A percentile compares a stretch with the other conserved stretches of the same genome.
phyloP scores from a whole-genome alignment of 176 grass and related monocot species.

The Zoysia japonica region DNA sequence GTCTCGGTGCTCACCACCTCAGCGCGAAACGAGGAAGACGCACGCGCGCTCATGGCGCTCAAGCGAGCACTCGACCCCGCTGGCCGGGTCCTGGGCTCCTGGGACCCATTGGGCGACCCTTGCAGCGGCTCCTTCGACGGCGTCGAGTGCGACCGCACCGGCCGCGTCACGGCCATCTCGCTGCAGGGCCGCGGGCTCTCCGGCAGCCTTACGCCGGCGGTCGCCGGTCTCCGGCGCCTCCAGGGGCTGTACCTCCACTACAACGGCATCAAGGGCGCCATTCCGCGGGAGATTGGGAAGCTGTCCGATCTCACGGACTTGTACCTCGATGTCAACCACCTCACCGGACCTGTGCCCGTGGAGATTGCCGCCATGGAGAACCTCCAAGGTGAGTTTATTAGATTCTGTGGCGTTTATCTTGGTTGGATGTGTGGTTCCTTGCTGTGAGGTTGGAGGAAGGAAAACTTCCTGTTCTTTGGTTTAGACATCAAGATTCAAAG shows the following conservation, averaged over 20 bases:
- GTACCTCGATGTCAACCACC: slow-evolving; percentile 85
- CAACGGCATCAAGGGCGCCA: slow-evolving; percentile 69
- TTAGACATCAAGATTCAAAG: background rate
- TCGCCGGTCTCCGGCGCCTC: slow-evolving; percentile 61
- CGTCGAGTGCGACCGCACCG: slow-evolving; percentile 64
- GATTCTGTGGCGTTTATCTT: slow-evolving; percentile 7
- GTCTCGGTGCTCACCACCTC: background rate
- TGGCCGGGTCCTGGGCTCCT: slow-evolving; percentile 62
- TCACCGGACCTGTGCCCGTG: slow-evolving; percentile 59
- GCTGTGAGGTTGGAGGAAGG: background rate
- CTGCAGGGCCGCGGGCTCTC: slow-evolving; percentile 83
- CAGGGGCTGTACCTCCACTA: slow-evolving; percentile 94
- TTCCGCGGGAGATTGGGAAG: slow-evolving; percentile 75
- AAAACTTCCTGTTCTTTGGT: background rate
- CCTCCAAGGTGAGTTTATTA: slow-evolving; percentile 73
- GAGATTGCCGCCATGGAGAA: slow-evolving; percentile 63
- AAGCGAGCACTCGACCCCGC: slow-evolving; percentile 60
- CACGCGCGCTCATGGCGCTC: slow-evolving; percentile 57
- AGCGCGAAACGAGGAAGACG: slow-evolving; percentile 39
- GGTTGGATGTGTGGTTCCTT: background rate
- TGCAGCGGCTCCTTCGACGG: slow-evolving; percentile 66
- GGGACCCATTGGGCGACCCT: slow-evolving; percentile 51
- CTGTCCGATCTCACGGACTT: slow-evolving; percentile 69
- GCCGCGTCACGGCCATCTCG: slow-evolving; percentile 65
- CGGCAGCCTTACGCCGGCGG: slow-evolving; percentile 63